These are phyloP conservation scores for Dispira simplex DNA, from an alignment of 192 early-diverging fungal species.

Conservation along the genomic window DNA sequence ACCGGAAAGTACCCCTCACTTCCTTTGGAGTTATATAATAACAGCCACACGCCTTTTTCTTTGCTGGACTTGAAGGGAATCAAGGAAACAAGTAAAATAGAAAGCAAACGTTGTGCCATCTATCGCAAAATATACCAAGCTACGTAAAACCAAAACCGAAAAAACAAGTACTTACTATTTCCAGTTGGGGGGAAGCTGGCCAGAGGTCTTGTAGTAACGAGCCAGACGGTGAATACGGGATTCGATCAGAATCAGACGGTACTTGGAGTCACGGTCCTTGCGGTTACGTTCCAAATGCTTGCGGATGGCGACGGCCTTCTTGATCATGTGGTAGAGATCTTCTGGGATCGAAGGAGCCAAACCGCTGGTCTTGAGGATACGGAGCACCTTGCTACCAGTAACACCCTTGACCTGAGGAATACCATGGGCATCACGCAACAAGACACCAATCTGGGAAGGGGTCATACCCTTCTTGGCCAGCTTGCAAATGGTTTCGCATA, in stretches of 20 bases:
- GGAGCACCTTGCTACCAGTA: slow-evolving; percentile 99
- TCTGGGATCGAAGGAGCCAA: slow-evolving; percentile 92
- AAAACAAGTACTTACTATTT: slow-evolving; percentile 78
- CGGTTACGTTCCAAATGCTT: slow-evolving; percentile 98
- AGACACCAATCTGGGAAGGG: slow-evolving; percentile 97
- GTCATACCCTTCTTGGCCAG: slow-evolving; percentile 97
- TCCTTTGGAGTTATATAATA: too few relatives aligned
- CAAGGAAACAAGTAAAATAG: too few relatives aligned
- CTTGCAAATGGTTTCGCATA: slow-evolving; percentile 97
- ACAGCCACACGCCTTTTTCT: too few relatives aligned
- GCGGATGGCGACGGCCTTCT: slow-evolving; percentile 98
- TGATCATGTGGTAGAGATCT: slow-evolving; percentile 98
- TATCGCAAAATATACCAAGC: too few relatives aligned
- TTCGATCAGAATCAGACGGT: slow-evolving; percentile 96
- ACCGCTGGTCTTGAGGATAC: slow-evolving; percentile 96
- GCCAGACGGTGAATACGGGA: slow-evolving; percentile 96
- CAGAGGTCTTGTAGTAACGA: slow-evolving; percentile 97
- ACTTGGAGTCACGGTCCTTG: slow-evolving; percentile 98
- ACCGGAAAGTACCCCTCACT: too few relatives aligned
- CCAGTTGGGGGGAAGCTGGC: slow-evolving; percentile 94
- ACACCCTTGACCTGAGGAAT: slow-evolving; percentile 92
- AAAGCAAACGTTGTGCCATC: too few relatives aligned
- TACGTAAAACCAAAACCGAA: slow-evolving; percentile 6
- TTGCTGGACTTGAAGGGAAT: too few relatives aligned
- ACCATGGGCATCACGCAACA: slow-evolving; percentile 94